Base-by-base conservation (phyloP, 2,329 filamentous ascomycete genomes). In the Cercospora sp. region DNA sequence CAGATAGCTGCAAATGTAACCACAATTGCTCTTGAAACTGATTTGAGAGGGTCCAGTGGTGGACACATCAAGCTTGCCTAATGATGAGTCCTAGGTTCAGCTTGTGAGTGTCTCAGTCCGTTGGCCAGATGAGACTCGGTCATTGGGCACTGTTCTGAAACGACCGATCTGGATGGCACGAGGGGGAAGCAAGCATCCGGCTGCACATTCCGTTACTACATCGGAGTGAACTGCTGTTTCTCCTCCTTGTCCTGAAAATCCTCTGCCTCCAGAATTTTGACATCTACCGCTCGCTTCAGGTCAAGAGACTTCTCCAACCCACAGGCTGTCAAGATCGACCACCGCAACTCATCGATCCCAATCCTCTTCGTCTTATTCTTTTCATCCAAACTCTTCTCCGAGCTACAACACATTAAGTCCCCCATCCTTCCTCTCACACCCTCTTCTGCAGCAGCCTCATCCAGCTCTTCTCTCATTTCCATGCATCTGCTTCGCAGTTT, bases 271-370 rank as follows among this genome's bases (percentile, higher is more conserved):
- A 65, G n/a, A 16, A 66, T 16, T 21, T 59, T 60, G 12, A 63
- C 63, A 34, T 68, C 51, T 58, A 37, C 40, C 16, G 40, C 30
- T 30, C 59, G 55, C 32, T 28, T 55, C 13, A 57, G 18, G 5
- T 63, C 53, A 57, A 67, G 21, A 18, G 62, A 66, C 18, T 55
- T 49, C 68, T 88, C 85, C 73, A 89, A 77, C 1, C 86, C 87
- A 66, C 85, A 86, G 49, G 89, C 89, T 70, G 84, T 83, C 69
- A 92, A 75, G 63, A 91, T 85, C 2, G 89, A 87, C 85, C 87
- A 90, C 63, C 89, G 80, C 9, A 92, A 77, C 67, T 87, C 84
- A 77, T 87, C 85, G 53, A 91, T 81, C 0, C 90, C 90, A 61
- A 90, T 73, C 67, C 81, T 83, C 66, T 88, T 87, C 57, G 88